Base-by-base conservation (phyloP, 179 eudicot genomes). In the Silene coronaria region DNA sequence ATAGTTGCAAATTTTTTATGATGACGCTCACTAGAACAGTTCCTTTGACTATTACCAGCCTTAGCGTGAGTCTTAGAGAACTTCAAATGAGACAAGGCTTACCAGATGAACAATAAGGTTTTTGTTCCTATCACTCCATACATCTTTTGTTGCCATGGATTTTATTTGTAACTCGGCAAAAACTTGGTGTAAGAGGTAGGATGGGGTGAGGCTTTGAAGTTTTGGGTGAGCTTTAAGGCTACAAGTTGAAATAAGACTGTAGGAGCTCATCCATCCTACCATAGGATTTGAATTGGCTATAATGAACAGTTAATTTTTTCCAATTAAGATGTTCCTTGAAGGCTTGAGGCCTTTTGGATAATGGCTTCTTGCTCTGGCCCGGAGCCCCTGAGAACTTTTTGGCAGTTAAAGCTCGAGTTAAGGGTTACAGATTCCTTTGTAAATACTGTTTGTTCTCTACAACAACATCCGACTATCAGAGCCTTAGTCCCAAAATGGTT, bases 241-340 rank as follows among this genome's bases (percentile, higher is more conserved):
- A 14, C 70, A 67, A 67, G 70, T 34, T 34, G 9, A 67, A 67
- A n/a, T 51, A 34, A 67, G 38, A 17, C 70, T 6, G 38, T 67
- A 36, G 22, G 51, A 67, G 70, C 51, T 67, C 36, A 26, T 4
- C 36, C 32, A 62, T 62, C 36, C 36, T 26, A 62, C 19, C 6
- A 24, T 32, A 34, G 73, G 73, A 42, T 60, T 42, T 16, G 6
- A 58, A 42, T 42, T 17, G 63, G 32, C 27, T 22, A 16, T 24
- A 16, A 74, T 74, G 45, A 26, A 19, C 42, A 16, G 1, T 32
- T 5, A 60, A 61, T 8, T 8, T 60, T 36, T 42, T 42, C 27
- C 62, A 28, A 24, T 28, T 59, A 11, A 59, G 51, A 28, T 60
- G n/a, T 59, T 36, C 28, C 36, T 59, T 58, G 30, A 73, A 17